These are phyloP conservation scores for Colletotrichum sp. DNA, from an alignment of 2,329 filamentous ascomycete species.

Conservation along the genomic window DNA sequence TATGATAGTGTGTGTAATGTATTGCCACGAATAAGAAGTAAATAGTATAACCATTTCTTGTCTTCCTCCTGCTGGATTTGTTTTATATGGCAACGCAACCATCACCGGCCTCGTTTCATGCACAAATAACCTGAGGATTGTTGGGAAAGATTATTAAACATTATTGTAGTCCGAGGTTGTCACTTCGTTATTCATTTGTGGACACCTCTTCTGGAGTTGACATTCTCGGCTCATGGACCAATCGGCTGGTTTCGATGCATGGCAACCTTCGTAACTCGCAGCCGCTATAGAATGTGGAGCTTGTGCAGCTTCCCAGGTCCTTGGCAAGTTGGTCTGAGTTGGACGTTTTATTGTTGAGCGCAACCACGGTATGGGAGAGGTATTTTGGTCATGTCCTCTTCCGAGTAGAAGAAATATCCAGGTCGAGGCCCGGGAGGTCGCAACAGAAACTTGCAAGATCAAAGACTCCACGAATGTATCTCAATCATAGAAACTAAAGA, in stretches of 20 bases:
- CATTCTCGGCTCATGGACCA: not conserved
- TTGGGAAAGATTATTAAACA: not conserved
- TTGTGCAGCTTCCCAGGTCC: not conserved
- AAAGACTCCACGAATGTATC: not conserved
- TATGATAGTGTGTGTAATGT: rapidly evolving
- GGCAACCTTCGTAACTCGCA: not conserved
- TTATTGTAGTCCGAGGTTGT: not conserved
- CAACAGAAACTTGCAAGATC: rapidly evolving
- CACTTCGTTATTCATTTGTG: rapidly evolving
- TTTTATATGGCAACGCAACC: not conserved
- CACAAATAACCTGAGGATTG: rapidly evolving
- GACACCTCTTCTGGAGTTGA: not conserved
- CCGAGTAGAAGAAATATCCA: not conserved
- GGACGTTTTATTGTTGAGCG: not conserved
- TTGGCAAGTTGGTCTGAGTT: not conserved
- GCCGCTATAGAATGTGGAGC: not conserved
- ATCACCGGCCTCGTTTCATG: rapidly evolving
- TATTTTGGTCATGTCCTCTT: no score
- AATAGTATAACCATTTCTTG: not conserved
- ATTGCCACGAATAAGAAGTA: not conserved
- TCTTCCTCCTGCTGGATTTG: not conserved
- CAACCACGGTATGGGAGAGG: rapidly evolving
- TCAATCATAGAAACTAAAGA: not conserved
- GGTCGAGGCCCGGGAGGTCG: not conserved
- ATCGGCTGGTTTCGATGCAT: not conserved